Conservation (phyloP, 495 filamentous ascomycete genomes). For the Penicillium cosmopolitanum region DNA sequence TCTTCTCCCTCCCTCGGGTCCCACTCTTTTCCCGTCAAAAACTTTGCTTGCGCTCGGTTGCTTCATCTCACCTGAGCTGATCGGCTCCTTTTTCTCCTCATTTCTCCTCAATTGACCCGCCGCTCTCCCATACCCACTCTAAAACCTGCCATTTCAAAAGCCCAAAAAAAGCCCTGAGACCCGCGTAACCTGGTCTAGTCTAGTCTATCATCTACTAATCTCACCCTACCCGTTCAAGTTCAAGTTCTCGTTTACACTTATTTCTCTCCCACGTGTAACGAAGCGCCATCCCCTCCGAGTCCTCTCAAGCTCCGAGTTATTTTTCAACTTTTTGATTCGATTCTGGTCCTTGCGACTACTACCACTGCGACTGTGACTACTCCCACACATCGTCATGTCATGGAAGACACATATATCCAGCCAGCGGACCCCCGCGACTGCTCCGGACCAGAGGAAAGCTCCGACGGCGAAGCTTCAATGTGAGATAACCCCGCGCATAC, state of each 20-base stretch:
- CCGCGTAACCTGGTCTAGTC: background rate
- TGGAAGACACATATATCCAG: slow-evolving; percentile 32
- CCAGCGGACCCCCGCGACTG: slow-evolving; percentile 21
- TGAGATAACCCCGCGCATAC: slow-evolving; percentile 15
- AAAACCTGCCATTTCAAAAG: background rate
- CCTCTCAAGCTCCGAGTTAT: background rate
- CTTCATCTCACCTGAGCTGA: slow-evolving; percentile 6
- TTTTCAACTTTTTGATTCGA: background rate
- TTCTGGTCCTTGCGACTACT: background rate
- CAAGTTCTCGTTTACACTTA: no score
- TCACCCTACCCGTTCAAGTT: no score
- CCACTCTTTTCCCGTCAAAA: slow-evolving; percentile 7
- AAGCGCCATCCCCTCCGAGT: background rate
- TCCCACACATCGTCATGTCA: slow-evolving; percentile 32
- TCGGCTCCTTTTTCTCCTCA: slow-evolving; percentile 5
- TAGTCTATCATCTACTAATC: no score
- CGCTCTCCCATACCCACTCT: background rate
- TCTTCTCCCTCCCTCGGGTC: background rate
- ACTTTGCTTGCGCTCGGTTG: slow-evolving; percentile 8
- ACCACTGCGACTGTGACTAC: background rate
- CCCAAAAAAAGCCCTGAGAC: background rate
- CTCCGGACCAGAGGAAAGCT: slow-evolving; percentile 26
- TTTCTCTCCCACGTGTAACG: background rate
- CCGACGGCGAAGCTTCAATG: slow-evolving; percentile 34
- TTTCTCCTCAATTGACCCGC: slow-evolving; percentile 6